Conservation (phyloP, 2,329 filamentous ascomycete genomes). For the Lecanosticta acicola region DNA sequence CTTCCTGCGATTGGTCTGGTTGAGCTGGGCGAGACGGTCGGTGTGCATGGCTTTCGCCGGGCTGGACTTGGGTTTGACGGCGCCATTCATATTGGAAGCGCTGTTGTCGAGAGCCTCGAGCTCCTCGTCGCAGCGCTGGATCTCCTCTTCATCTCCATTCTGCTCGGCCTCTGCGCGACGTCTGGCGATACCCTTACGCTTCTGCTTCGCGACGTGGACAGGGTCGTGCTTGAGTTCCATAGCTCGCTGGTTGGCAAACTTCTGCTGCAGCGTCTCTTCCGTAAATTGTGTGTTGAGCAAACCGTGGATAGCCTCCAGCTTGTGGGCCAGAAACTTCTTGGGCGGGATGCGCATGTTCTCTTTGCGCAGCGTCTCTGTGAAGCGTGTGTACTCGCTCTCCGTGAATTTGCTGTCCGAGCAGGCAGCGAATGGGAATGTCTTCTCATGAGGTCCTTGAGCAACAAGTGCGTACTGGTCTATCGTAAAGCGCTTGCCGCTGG, state of each 20-base stretch:
- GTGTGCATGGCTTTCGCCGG: conserved; percentile 55
- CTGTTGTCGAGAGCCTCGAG: conserved; percentile 58
- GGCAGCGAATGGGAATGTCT: conserved; percentile 82
- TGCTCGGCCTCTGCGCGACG: conserved; percentile 62
- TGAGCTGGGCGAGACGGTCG: conserved; percentile 76
- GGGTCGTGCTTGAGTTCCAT: conserved; percentile 51
- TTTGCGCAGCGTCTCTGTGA: conserved; percentile 65
- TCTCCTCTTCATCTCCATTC: conserved; percentile 56
- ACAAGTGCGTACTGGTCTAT: conserved; percentile 81
- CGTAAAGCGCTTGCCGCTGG: conserved; percentile 68
- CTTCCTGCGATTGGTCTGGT: conserved; percentile 73
- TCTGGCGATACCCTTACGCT: conserved; percentile 62
- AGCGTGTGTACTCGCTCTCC: conserved; percentile 73
- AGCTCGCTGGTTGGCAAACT: conserved; percentile 65
- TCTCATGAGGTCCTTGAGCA: conserved; percentile 75
- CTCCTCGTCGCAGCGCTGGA: conserved; percentile 45
- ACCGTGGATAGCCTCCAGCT: conserved; percentile 73
- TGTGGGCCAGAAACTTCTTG: conserved; percentile 61
- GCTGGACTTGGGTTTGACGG: conserved; percentile 43
- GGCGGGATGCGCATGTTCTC: conserved; percentile 70
- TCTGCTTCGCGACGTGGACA: conserved; percentile 56
- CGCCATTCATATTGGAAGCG: conserved; percentile 54
- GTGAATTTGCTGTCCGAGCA: conserved; percentile 81
- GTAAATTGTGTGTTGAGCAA: conserved; percentile 78
- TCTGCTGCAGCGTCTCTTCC: conserved; percentile 72